Evolutionary conservation across 805 yeast species (phyloP).

Genomic region (Metschnikowia kunwiensis): DNA sequence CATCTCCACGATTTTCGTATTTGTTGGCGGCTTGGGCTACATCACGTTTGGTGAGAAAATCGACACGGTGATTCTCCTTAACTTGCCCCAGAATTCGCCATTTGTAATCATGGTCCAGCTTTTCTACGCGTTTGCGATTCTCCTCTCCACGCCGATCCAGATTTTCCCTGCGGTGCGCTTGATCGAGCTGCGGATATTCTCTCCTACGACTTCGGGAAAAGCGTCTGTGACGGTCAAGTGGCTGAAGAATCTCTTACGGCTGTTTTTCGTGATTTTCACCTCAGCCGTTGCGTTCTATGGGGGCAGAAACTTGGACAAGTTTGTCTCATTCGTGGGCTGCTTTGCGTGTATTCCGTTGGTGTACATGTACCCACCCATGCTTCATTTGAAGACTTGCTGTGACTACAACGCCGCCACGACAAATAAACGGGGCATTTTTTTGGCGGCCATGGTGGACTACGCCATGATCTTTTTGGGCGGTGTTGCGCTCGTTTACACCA

Average conservation of each 20-base stretch:
- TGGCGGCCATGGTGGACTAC: conserved; percentile 45
- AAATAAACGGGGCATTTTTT: conserved; percentile 31
- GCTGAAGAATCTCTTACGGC: conserved; percentile 61
- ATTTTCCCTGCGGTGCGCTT: conserved; percentile 75
- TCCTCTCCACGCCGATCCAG: conserved; percentile 78
- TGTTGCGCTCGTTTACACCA: conserved; percentile 62
- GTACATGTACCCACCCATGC: conserved; percentile 79
- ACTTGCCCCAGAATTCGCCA: conserved; percentile 65
- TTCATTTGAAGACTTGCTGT: conserved; percentile 58
- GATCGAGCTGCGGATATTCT: conserved; percentile 59
- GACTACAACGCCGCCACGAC: conserved; percentile 17
- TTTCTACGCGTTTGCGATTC: conserved; percentile 69
- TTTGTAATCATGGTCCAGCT: conserved; percentile 64
- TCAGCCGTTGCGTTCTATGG: conserved; percentile 63
- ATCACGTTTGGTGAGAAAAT: conserved; percentile 62
- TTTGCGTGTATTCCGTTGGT: conserved; percentile 85
- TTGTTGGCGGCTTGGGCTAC: conserved; percentile 67
- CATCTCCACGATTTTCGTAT: conserved; percentile 59
- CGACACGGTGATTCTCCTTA: conserved; percentile 66
- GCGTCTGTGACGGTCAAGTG: conserved; percentile 52
- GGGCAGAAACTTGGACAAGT: conserved; percentile 63
- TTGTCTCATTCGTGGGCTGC: conserved; percentile 79
- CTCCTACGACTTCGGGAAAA: conserved; percentile 51
- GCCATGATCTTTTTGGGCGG: conserved; percentile 54
- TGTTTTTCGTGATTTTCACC: conserved; percentile 51